phyloP scores from a whole-genome alignment of 352 stramenopile genomes.

The Lagenidium sp. region DNA sequence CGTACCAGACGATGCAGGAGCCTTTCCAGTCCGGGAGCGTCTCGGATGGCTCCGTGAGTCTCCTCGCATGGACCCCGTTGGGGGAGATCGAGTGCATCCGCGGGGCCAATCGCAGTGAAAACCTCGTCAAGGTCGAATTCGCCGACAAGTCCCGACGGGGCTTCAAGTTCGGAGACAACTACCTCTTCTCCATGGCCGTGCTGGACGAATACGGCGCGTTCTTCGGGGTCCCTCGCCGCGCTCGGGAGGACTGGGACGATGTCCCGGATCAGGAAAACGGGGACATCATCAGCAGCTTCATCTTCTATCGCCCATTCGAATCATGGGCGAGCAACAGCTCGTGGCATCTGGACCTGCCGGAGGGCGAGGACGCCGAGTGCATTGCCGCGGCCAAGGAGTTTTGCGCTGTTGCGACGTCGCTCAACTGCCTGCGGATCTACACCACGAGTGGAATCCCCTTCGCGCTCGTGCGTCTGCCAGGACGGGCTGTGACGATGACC shows the following conservation, averaged over 20 bases:
- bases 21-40: constrained; percentile 64
- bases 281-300: constrained; percentile 54
- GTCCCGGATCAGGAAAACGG: constrained; percentile 20
- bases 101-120: constrained; percentile 50
- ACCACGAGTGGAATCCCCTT: constrained; percentile 59
- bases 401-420: constrained; percentile 64
- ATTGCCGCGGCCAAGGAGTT: constrained; percentile 53
- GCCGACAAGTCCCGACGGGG: constrained; percentile 68
- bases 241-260: constrained; percentile 57
- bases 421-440: constrained; percentile 67
- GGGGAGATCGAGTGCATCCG: constrained; percentile 78
- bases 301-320: constrained; percentile 82
- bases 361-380: constrained; percentile 65
- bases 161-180: constrained; percentile 84
- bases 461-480: constrained; percentile 43
- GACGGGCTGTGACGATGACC: constrained; percentile 66
- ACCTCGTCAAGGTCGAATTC: constrained; percentile 79
- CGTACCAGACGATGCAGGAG: constrained; percentile 28
- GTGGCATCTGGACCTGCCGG: constrained; percentile 61
- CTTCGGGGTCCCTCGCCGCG: constrained; percentile 56
- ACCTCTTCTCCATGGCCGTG: constrained; percentile 70
- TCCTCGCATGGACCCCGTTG: constrained; percentile 64
- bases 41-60: constrained; percentile 26
- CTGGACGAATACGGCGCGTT: constrained; percentile 67
- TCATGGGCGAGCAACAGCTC: constrained; percentile 76